phyloP scores from a whole-genome alignment of 2,329 filamentous ascomycete species.

The Trichoderma polysporum region DNA sequence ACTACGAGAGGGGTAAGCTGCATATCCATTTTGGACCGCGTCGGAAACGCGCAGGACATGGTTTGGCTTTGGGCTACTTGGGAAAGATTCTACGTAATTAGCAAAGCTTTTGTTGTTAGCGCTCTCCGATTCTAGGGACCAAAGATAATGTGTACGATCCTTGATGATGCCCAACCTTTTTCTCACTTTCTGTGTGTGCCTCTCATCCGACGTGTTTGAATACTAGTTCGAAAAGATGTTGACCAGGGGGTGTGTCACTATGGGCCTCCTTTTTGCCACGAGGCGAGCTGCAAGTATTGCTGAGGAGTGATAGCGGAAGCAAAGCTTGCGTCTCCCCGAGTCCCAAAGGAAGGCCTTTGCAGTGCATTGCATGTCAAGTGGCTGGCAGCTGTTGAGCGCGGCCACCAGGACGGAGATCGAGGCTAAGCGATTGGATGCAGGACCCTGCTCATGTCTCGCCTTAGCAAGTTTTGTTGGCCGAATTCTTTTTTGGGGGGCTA shows the following conservation, averaged over 20 bases:
- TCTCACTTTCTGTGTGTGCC: background rate
- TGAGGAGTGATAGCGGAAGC: background rate
- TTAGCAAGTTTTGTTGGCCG: background rate
- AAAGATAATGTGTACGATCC: constrained; percentile 19
- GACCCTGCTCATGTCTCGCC: background rate
- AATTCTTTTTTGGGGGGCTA: background rate
- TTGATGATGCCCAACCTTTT: constrained; percentile 3
- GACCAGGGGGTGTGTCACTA: background rate
- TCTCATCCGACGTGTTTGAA: background rate
- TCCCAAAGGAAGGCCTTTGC: background rate
- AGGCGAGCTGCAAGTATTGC: background rate
- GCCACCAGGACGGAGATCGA: background rate
- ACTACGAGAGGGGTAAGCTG: background rate
- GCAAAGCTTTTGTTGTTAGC: constrained; percentile 11
- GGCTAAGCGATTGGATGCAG: background rate
- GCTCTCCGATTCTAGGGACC: constrained; percentile 7
- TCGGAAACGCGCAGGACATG: background rate
- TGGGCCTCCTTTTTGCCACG: background rate
- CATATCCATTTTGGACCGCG: background rate
- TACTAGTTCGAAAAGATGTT: background rate
- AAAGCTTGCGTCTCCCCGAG: background rate
- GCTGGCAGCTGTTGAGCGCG: background rate
- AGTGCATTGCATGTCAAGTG: constrained; percentile 1
- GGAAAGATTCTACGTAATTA: constrained; percentile 14
- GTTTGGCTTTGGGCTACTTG: constrained; percentile 9